Base-by-base conservation (phyloP, 768 basidiomycete species). In the Tulasnella sp. region DNA sequence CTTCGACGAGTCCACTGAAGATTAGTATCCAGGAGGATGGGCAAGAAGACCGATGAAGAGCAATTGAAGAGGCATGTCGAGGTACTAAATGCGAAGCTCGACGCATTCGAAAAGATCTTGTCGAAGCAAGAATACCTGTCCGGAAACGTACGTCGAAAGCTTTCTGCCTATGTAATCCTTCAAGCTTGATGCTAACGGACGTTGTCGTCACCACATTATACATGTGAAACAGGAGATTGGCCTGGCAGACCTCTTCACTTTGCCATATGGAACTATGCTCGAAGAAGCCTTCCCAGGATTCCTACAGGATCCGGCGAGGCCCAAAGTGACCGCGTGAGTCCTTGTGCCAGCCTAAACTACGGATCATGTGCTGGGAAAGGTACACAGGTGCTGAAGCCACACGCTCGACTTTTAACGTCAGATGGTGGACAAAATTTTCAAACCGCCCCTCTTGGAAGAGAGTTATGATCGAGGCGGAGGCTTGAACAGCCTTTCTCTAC, bases 71-170 rank as follows among this genome's bases (percentile, higher is more conserved):
- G 54, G 1, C 51, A 56, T 7, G 63, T 68, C 24, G 51, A 64
- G 2, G 65, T 64, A 1, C 69, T 80, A 17, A 70, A 73, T 34
- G 69, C 61, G 0, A 78, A 74, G 62, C 72, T 84, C 21, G 74
- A 58, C 19, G 80, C 68, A 1, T 85, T 84, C 67, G 82, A 85
- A 27, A 58, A 64, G 11, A 79, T 85, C 56, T 72, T 86, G 27
- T 67, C 73, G 24, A 82, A 80, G 67, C 76, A 78, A 61, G 76
- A 74, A 64, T 83, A 80, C 66, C 68, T 70, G 69, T 75, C 63
- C 67, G 81, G 71, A 67, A 76, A 65, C 64, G 71, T 74, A 45
- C 54, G 68, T 62, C 42, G 23, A 10, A 30, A 13, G 7, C 3
- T 23, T n/a, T 48, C 11, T 48, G 24, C 17, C 17, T 29, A 34